phyloP scores from a whole-genome alignment of 2,329 filamentous ascomycete species.

The Aspergillus novofumigatus region DNA sequence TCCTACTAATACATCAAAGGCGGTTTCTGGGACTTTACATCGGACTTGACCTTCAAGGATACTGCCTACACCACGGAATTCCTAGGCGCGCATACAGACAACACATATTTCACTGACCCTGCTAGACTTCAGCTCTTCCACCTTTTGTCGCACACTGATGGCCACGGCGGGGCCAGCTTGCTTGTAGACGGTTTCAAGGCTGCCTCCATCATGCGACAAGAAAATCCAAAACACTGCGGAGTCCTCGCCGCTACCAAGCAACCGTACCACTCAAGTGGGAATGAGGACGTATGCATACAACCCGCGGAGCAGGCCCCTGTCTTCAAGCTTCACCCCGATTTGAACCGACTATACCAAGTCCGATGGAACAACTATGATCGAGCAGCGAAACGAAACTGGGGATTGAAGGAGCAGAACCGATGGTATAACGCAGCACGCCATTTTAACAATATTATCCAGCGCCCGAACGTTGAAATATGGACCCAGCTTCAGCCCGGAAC shows the following conservation, averaged over 20 bases:
- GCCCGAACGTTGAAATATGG: slow-evolving; percentile 67
- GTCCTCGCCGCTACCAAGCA: slow-evolving; percentile 56
- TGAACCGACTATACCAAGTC: slow-evolving; percentile 56
- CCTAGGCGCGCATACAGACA: slow-evolving; percentile 86
- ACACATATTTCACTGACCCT: slow-evolving; percentile 91
- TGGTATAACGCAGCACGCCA: slow-evolving; percentile 81
- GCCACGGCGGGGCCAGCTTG: slow-evolving; percentile 67
- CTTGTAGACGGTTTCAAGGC: slow-evolving; percentile 84
- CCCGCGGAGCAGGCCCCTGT: slow-evolving; percentile 69
- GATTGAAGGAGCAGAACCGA: slow-evolving; percentile 44
- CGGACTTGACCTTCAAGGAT: slow-evolving; percentile 81
- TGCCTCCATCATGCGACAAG: slow-evolving; percentile 55
- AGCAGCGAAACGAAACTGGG: slow-evolving; percentile 59
- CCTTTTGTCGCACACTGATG: slow-evolving; percentile 69
- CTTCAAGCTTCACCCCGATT: slow-evolving; percentile 54
- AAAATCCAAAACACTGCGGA: slow-evolving; percentile 55
- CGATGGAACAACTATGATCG: slow-evolving; percentile 95
- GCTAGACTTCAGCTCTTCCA: slow-evolving; percentile 91
- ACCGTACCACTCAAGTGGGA: slow-evolving; percentile 81
- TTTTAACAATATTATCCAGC: slow-evolving; percentile 67
- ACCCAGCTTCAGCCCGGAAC: slow-evolving; percentile 75
- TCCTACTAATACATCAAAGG: slow-evolving; percentile 29
- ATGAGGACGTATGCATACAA: slow-evolving; percentile 74
- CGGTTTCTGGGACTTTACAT: slow-evolving; percentile 80
- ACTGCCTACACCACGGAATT: slow-evolving; percentile 86